These are phyloP conservation scores for Rhizopogon salebrosus DNA, from an alignment of 768 basidiomycete genomes.

Conservation along the genomic window DNA sequence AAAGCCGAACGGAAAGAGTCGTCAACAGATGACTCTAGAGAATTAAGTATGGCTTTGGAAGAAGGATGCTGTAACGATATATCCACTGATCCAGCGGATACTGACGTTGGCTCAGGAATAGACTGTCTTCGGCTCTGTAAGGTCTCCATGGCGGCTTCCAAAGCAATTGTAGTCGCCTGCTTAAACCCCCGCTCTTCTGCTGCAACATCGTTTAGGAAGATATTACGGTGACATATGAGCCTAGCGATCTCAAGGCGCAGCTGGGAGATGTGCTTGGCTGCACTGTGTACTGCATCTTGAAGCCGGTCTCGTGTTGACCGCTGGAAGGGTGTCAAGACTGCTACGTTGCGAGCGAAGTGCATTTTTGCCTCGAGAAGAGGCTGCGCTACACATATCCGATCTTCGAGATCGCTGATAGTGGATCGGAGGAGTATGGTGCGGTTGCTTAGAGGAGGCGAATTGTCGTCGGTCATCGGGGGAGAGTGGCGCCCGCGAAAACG, in stretches of 20 bases:
- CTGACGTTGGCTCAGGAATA: conserved; percentile 33
- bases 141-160: conserved; percentile 67
- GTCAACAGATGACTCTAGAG: conserved; percentile 41
- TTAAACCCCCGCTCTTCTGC: conserved; percentile 66
- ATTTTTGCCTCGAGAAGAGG: conserved; percentile 62
- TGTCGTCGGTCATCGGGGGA: conserved; percentile 19
- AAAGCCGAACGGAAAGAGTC: conserved; percentile 69
- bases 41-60: conserved; percentile 9
- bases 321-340: conserved; percentile 84
- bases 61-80: conserved; percentile 10
- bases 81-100: conserved; percentile 18
- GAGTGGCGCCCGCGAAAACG: not conserved
- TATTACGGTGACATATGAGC: conserved; percentile 67
- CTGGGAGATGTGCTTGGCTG: conserved; percentile 61
- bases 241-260: conserved; percentile 71
- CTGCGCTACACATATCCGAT: conserved; percentile 47
- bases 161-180: conserved; percentile 61
- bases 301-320: conserved; percentile 78
- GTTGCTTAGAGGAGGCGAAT: conserved; percentile 33
- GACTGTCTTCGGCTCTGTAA: conserved; percentile 34
- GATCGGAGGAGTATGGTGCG: conserved; percentile 54
- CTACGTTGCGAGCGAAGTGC: conserved; percentile 75
- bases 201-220: conserved; percentile 71
- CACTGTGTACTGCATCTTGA: conserved; percentile 48
- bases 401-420: conserved; percentile 63